These are phyloP conservation scores for Kondoa subrosea DNA, from an alignment of 768 basidiomycete species.

Conservation along the genomic window DNA sequence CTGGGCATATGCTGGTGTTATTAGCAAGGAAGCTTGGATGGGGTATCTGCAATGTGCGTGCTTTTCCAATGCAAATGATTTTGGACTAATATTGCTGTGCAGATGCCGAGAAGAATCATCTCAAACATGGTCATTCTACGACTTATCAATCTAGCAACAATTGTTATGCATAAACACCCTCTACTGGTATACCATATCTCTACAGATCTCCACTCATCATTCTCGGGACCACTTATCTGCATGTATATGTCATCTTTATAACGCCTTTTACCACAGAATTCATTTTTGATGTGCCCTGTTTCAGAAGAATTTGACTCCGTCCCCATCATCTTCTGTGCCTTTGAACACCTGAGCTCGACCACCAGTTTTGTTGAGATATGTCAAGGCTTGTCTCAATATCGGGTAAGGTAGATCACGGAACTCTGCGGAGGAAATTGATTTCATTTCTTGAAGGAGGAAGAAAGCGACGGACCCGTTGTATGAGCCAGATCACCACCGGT, in stretches of 20 bases:
- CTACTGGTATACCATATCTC: too few species aligned
- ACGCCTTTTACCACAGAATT: too few species aligned
- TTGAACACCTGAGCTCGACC: slow-evolving; percentile 36
- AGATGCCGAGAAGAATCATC: background rate
- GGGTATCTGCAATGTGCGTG: background rate
- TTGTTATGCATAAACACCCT: too few species aligned
- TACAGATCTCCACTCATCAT: too few species aligned
- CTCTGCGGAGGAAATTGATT: slow-evolving; percentile 26
- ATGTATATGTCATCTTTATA: too few species aligned
- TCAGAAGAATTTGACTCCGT: slow-evolving; percentile 29
- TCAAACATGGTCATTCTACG: background rate
- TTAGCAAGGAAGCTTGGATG: slow-evolving; percentile 90
- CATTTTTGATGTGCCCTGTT: too few species aligned
- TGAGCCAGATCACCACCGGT: slow-evolving; percentile 26
- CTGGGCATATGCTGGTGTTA: slow-evolving; percentile 72
- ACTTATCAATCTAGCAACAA: too few species aligned
- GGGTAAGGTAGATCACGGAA: slow-evolving; percentile 32
- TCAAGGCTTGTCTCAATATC: slow-evolving; percentile 32
- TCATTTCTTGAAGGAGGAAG: background rate
- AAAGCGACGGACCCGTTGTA: background rate
- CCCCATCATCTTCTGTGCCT: slow-evolving; percentile 29
- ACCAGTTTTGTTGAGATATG: slow-evolving; percentile 31
- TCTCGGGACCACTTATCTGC: too few species aligned
- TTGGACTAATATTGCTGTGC: background rate
- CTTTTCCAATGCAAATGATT: background rate